phyloP scores from a whole-genome alignment of 192 early-diverging fungal genomes.

The Coemansia sp. region DNA sequence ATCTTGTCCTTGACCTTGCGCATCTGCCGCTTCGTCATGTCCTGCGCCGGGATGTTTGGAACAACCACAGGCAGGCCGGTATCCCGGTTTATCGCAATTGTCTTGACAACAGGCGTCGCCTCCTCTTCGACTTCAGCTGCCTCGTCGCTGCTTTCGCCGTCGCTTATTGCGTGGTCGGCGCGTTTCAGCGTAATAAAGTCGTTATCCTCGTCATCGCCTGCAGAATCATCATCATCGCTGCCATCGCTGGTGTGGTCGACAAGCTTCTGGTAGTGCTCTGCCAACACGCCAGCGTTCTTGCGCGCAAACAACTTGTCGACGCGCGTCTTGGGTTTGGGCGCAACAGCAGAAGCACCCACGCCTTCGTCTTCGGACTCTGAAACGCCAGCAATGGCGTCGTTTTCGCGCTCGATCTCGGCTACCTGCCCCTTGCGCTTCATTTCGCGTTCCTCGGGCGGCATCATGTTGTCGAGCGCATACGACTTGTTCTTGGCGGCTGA shows the following conservation, averaged over 20 bases:
- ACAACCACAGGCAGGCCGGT: slow-evolving; percentile 39
- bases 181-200: slow-evolving; percentile 85
- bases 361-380: slow-evolving; percentile 14
- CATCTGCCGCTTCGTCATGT: slow-evolving; percentile 51
- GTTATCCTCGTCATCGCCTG: slow-evolving; percentile 57
- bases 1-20: slow-evolving; percentile 65
- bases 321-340: slow-evolving; percentile 62
- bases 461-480: slow-evolving; percentile 55
- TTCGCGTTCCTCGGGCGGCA: slow-evolving; percentile 47
- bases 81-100: slow-evolving; percentile 34
- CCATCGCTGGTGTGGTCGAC: slow-evolving; percentile 60
- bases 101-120: slow-evolving; percentile 55
- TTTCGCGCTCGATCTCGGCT: slow-evolving; percentile 33
- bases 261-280: slow-evolving; percentile 87
- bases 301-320: slow-evolving; percentile 91
- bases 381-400: slow-evolving; percentile 24
- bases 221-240: not conserved
- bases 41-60: slow-evolving; percentile 47
- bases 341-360: slow-evolving; percentile 26
- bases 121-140: slow-evolving; percentile 5
- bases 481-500: slow-evolving; percentile 66
- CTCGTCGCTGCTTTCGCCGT: not conserved
- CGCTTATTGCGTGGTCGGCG: slow-evolving; percentile 72
- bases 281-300: slow-evolving; percentile 87
- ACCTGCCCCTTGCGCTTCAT: slow-evolving; percentile 17